Conservation (phyloP, 805 yeast species). For the Komagataella pseudopastoris region DNA sequence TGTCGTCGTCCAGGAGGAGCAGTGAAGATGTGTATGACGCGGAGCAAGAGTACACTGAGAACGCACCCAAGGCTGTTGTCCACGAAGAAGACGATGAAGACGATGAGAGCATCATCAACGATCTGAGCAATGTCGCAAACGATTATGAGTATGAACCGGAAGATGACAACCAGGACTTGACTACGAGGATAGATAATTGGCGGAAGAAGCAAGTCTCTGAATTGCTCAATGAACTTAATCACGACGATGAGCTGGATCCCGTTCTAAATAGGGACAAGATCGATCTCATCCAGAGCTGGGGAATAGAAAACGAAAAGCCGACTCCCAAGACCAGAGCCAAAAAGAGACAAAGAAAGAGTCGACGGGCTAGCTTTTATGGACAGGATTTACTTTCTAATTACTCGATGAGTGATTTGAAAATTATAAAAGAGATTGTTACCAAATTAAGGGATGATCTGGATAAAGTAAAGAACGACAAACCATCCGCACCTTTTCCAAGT, state of each 20-base stretch:
- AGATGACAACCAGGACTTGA: slow-evolving; percentile 11
- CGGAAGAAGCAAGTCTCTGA: slow-evolving; percentile 14
- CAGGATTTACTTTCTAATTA: slow-evolving; percentile 10
- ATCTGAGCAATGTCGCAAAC: slow-evolving; percentile 11
- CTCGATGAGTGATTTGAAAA: slow-evolving; percentile 9
- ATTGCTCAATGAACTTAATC: slow-evolving; percentile 9
- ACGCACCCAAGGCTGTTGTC: background rate
- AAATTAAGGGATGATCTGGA: slow-evolving; percentile 7
- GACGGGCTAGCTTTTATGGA: slow-evolving; percentile 8
- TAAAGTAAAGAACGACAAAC: background rate
- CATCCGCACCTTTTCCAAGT: background rate
- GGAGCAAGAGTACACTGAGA: slow-evolving; percentile 4
- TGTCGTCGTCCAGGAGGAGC: slow-evolving; percentile 4
- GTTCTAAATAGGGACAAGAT: slow-evolving; percentile 9
- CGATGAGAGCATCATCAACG: slow-evolving; percentile 16
- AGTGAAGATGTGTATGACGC: slow-evolving; percentile 5
- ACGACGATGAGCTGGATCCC: slow-evolving; percentile 5
- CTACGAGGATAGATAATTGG: slow-evolving; percentile 16
- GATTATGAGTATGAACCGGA: slow-evolving; percentile 2
- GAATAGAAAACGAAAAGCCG: slow-evolving; percentile 12
- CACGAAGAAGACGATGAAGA: slow-evolving; percentile 10
- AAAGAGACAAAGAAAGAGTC: background rate
- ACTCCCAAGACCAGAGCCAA: slow-evolving; percentile 1
- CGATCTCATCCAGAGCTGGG: slow-evolving; percentile 18
- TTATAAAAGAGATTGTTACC: slow-evolving; percentile 8